These are phyloP conservation scores for Aspergillus neoniger DNA, from an alignment of 2,329 filamentous ascomycete genomes.

Conservation along the genomic window DNA sequence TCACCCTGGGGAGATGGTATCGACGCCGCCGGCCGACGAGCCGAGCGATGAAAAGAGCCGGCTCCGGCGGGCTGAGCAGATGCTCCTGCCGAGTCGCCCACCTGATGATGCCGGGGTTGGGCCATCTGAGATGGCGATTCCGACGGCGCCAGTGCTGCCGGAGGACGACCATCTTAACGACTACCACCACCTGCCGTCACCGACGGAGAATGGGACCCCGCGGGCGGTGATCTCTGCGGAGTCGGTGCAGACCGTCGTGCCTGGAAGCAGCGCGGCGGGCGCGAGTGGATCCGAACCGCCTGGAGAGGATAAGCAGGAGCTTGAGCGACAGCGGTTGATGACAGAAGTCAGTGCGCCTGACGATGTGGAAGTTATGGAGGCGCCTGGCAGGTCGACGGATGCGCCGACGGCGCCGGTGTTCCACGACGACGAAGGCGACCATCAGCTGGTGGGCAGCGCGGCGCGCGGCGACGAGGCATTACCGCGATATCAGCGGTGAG, in stretches of 20 bases:
- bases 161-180: slow-evolving; percentile 58
- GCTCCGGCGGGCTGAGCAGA: slow-evolving; percentile 73
- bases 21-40: slow-evolving; percentile 59
- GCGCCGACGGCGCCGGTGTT: slow-evolving; percentile 61
- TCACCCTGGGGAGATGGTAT: slow-evolving; percentile 28
- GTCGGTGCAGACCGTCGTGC: slow-evolving; percentile 34
- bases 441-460: slow-evolving; percentile 45
- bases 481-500: slow-evolving; percentile 48
- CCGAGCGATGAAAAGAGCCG: slow-evolving; percentile 79
- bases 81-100: slow-evolving; percentile 78
- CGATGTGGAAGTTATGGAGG: slow-evolving; percentile 9
- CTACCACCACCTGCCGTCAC: slow-evolving; percentile 33
- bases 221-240: slow-evolving; percentile 31
- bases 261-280: slow-evolving; percentile 45
- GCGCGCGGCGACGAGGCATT: slow-evolving; percentile 43
- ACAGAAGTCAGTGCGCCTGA: slow-evolving; percentile 65
- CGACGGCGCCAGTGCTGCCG: slow-evolving; percentile 48
- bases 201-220: slow-evolving; percentile 21
- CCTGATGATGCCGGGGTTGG: slow-evolving; percentile 51
- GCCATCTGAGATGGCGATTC: slow-evolving; percentile 45
- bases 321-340: slow-evolving; percentile 67
- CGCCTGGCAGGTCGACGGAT: slow-evolving; percentile 15
- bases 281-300: slow-evolving; percentile 38
- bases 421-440: slow-evolving; percentile 60
- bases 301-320: slow-evolving; percentile 75